Evolutionary conservation across 2,329 filamentous ascomycete species (phyloP).

Genomic region (Colletotrichum lini): DNA sequence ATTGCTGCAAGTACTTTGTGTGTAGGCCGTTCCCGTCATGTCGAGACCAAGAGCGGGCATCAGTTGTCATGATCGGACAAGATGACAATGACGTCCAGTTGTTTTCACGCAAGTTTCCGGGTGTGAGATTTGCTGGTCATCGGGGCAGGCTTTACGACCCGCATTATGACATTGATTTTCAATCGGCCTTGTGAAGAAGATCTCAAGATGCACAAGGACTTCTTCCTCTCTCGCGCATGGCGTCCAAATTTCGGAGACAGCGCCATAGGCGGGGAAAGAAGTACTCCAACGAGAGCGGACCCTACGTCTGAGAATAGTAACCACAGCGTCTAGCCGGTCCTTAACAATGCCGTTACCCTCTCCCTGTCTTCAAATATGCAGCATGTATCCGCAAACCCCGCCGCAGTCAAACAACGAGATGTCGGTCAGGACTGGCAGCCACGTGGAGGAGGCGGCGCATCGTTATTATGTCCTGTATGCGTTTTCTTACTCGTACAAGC

Average conservation of each 20-base stretch:
- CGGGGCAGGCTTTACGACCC: conserved; percentile 21
- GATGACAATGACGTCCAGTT: not conserved
- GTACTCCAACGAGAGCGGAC: not conserved
- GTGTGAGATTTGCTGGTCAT: conserved; percentile 1
- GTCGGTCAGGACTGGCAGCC: conserved; percentile 6
- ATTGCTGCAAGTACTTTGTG: not conserved
- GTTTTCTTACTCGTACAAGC: not conserved
- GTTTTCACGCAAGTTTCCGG: not conserved
- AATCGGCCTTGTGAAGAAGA: conserved; percentile 28
- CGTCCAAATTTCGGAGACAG: conserved; percentile 14
- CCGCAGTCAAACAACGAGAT: not conserved
- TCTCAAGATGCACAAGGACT: conserved; percentile 24
- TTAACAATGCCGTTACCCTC: not conserved
- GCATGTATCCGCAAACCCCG: not conserved
- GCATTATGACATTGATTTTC: conserved; percentile 5
- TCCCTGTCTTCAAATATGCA: not conserved
- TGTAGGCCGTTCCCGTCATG: conserved; percentile 24
- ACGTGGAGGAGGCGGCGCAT: conserved; percentile 18
- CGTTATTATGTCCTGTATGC: not conserved
- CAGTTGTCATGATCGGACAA: conserved; percentile 10
- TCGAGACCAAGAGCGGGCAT: conserved; percentile 2
- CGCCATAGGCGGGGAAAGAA: conserved; percentile 16
- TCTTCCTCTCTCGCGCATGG: conserved; percentile 8
- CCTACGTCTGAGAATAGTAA: conserved; percentile 21
- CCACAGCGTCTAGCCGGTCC: not conserved